phyloP scores from a whole-genome alignment of 768 basidiomycete species.

The Tylopilus intermedius region DNA sequence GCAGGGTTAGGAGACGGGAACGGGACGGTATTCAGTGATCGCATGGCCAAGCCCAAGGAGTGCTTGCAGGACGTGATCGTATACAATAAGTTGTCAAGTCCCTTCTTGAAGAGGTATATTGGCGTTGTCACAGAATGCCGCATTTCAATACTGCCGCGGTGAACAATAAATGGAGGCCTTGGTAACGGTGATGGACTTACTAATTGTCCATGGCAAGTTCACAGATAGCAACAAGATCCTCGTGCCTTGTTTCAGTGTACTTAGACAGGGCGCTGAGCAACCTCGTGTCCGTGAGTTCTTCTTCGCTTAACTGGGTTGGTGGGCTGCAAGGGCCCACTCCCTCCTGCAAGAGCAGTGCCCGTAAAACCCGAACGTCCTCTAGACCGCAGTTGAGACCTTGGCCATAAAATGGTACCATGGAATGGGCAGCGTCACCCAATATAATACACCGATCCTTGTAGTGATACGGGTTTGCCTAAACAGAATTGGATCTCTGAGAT shows the following conservation, averaged over 20 bases:
- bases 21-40: conserved; percentile 44
- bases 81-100: conserved; percentile 71
- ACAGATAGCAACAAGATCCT: conserved; percentile 86
- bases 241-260: conserved; percentile 80
- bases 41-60: conserved; percentile 43
- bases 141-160: conserved; percentile 77
- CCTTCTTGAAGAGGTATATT: conserved; percentile 72
- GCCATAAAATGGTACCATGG: conserved; percentile 98
- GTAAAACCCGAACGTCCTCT: conserved; percentile 91
- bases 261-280: conserved; percentile 63
- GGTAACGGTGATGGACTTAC: conserved; percentile 50
- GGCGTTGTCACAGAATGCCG: conserved; percentile 84
- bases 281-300: conserved; percentile 44
- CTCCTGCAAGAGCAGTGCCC: conserved; percentile 66
- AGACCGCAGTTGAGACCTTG: conserved; percentile 98
- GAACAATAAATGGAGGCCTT: conserved; percentile 19
- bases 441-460: conserved; percentile 84
- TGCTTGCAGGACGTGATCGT: conserved; percentile 50
- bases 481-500: conserved; percentile 17
- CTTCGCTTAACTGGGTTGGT: conserved; percentile 27
- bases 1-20: conserved; percentile 56
- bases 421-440: conserved; percentile 92
- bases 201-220: conserved; percentile 96
- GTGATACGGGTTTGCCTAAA: conserved; percentile 81
- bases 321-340: conserved; percentile 48